These are phyloP conservation scores for Chrysoporthe cubensis DNA, from an alignment of 2,329 filamentous ascomycete genomes.

Conservation along the genomic window DNA sequence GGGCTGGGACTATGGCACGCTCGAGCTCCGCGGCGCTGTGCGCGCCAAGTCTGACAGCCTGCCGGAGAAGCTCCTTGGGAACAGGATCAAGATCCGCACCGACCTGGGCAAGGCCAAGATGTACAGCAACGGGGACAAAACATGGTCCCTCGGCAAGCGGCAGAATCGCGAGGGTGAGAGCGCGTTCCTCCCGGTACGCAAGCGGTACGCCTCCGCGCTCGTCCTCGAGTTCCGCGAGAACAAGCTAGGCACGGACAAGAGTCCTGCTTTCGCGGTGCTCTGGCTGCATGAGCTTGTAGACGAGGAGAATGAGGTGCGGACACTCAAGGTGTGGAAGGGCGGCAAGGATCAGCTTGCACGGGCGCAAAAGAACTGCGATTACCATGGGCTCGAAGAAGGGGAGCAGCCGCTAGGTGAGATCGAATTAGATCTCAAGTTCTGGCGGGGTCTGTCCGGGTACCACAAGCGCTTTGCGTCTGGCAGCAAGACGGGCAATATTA, in stretches of 20 bases:
- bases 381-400: conserved; percentile 52
- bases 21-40: conserved; percentile 63
- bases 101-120: conserved; percentile 62
- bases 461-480: conserved; percentile 58
- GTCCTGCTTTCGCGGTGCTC: conserved; percentile 64
- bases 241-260: conserved; percentile 55
- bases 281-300: conserved; percentile 74
- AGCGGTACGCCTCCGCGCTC: conserved; percentile 62
- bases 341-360: conserved; percentile 53
- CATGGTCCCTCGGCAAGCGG: conserved; percentile 58
- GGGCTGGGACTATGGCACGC: conserved; percentile 74
- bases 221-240: conserved; percentile 64
- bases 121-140: conserved; percentile 49
- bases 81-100: conserved; percentile 64
- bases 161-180: conserved; percentile 40
- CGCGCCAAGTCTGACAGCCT: conserved; percentile 48
- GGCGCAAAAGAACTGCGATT: conserved; percentile 41
- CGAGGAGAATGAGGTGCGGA: conserved; percentile 64
- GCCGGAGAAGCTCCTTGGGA: conserved; percentile 49
- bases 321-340: conserved; percentile 69
- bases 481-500: conserved; percentile 56
- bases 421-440: conserved; percentile 61
- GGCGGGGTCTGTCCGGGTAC: conserved; percentile 62
- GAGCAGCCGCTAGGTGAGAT: conserved; percentile 61
- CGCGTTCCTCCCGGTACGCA: conserved; percentile 60